A percentile compares a stretch with the other conserved stretches of the same genome.
These are phyloP conservation scores for Neotropicomus parvogracilis DNA, from an alignment of 1,284 basidiomycete species.

Conservation along the genomic window DNA sequence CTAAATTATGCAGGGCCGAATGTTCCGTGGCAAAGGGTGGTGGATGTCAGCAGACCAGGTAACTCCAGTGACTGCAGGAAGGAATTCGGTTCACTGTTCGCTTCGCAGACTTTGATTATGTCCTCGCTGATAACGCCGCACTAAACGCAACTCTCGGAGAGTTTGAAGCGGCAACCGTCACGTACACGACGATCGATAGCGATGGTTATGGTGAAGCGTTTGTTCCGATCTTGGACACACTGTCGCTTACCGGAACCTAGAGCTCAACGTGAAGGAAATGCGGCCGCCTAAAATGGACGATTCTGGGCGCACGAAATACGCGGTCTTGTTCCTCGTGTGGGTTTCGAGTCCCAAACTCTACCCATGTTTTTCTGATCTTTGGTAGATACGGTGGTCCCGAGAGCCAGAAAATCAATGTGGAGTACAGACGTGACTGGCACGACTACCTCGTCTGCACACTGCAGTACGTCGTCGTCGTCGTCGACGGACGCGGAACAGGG, in stretches of 20 bases:
- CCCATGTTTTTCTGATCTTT: conserved; percentile 5
- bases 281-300: conserved; percentile 90
- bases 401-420: conserved; percentile 72
- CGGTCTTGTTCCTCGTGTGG: conserved; percentile 84
- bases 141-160: conserved; percentile 69
- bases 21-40: conserved; percentile 83
- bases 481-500: conserved; percentile 95
- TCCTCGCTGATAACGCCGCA: conserved; percentile 69
- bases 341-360: neutral
- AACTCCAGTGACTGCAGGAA: conserved; percentile 25
- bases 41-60: conserved; percentile 63
- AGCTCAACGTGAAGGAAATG: conserved; percentile 86
- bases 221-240: conserved; percentile 14
- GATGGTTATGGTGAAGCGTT: conserved; percentile 72
- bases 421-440: conserved; percentile 79
- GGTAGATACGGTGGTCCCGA: conserved; percentile 85
- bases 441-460: conserved; percentile 79
- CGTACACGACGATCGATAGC: conserved; percentile 67
- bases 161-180: conserved; percentile 72
- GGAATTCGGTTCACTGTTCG: conserved; percentile 7
- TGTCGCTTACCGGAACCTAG: conserved; percentile 37
- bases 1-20: conserved; percentile 79
- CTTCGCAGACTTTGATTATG: conserved; percentile 51
- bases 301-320: conserved; percentile 88
- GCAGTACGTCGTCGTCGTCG: conserved; percentile 82